phyloP scores from a whole-genome alignment of 192 early-diverging fungal species.

The Spinellus fusiger region DNA sequence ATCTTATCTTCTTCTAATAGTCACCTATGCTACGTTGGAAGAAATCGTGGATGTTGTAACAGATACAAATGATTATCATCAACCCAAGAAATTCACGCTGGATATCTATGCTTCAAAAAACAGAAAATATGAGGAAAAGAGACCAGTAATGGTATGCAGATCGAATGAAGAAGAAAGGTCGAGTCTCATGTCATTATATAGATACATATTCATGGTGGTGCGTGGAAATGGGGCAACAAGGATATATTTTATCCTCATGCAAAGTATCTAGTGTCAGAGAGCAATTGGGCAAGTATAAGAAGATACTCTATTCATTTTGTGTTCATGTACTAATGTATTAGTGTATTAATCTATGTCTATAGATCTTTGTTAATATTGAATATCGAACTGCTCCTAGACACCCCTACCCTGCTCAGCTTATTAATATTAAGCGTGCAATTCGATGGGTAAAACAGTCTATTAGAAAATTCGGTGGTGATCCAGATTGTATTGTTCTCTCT shows the following conservation, averaged over 20 bases:
- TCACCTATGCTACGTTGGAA: slow-evolving; percentile 22
- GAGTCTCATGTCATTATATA: slow-evolving; percentile 2
- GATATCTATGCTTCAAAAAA: slow-evolving; percentile 8
- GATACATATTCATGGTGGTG: slow-evolving; percentile 64
- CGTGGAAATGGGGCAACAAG: slow-evolving; percentile 57
- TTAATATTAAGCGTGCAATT: slow-evolving; percentile 64
- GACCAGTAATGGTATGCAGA: slow-evolving; percentile 17
- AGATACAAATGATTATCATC: slow-evolving; percentile 12
- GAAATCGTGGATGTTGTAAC: slow-evolving; percentile 10
- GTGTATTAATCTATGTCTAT: slow-evolving; percentile 8
- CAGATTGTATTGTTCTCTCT: slow-evolving; percentile 54
- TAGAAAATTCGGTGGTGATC: slow-evolving; percentile 58
- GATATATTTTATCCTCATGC: slow-evolving; percentile 1
- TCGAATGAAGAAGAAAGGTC: neutral
- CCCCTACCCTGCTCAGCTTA: slow-evolving; percentile 52
- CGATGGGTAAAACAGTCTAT: slow-evolving; percentile 63
- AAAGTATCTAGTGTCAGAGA: slow-evolving; percentile 6
- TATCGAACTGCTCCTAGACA: slow-evolving; percentile 48
- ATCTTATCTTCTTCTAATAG: neutral
- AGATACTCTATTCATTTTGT: too few species aligned
- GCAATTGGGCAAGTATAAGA: slow-evolving; percentile 17
- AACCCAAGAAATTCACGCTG: slow-evolving; percentile 19
- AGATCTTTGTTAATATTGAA: slow-evolving; percentile 57
- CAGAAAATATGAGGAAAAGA: neutral
- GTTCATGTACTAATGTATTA: neutral